Evolutionary conservation across 2,329 filamentous ascomycete genomes (phyloP), one percentile per base, ranked within the genome.

Genomic region (Fusarium anguioides): DNA sequence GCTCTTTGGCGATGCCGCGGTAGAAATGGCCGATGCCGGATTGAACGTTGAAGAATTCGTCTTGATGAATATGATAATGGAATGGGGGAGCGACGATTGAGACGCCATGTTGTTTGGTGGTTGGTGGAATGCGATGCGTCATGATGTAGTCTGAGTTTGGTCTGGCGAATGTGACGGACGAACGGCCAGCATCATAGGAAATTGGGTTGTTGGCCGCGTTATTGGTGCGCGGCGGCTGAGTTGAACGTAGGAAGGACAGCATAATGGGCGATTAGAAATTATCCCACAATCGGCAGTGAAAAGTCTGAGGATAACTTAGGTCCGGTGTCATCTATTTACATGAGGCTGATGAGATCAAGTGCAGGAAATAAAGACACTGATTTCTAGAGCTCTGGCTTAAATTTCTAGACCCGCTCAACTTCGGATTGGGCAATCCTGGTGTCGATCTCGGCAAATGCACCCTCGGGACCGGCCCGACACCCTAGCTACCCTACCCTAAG

Each of bases 121-220:
- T 58, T 23, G 51, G 55, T 1, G 55, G 55, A 17, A 58, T 58
- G 5, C 51, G 51, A 57, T 58, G 55, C 7, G 55, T 58, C 55
- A 58, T 58, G 33, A 57, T 57, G 51, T 58, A 57, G 21, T 57
- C 41, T 33, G 55, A 58, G 18, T 44, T 44, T 15, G 55, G 55
- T 2, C 20, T 29, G 5, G 40, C 41, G 4, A 58, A 58, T 8
- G 26, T 48, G 3, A 58, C 51, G 1, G 55, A 58, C 8, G 55
- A 58, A 8, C 54, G 42, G 26, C 51, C 55, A 20, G 39, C 35
- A 17, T 58, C 55, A 14, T 58, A 58, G 0, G 15, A 20, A 5
- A 58, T 47, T 17, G 55, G 51, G 15, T 58, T 58, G 6, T 48
- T 57, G 1, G 35, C 18, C n/a, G 51, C 33, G 18, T 57, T 58